phyloP scores from a whole-genome alignment of 2,329 filamentous ascomycete genomes.

The Fusarium sarcochroum region DNA sequence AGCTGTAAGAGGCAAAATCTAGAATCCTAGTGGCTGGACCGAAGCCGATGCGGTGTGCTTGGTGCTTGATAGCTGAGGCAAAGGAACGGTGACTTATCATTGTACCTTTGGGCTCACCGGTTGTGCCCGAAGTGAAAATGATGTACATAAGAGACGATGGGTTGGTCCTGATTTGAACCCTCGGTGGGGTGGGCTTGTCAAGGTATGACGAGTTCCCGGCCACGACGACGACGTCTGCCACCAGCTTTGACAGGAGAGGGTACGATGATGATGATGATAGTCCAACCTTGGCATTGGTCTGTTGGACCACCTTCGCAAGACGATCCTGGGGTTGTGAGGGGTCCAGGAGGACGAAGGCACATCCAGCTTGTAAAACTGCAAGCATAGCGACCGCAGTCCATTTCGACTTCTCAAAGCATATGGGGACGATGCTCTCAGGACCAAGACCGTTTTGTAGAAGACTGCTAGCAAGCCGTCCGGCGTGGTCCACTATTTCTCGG shows the following conservation, averaged over 20 bases:
- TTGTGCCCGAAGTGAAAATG: constrained; percentile 71
- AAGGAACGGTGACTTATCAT: constrained; percentile 46
- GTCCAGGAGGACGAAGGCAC: constrained; percentile 2
- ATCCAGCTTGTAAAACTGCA: not conserved
- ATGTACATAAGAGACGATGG: constrained; percentile 48
- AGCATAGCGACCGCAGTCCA: constrained; percentile 3
- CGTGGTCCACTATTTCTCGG: not conserved
- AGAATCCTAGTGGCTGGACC: not conserved
- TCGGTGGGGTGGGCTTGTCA: not conserved
- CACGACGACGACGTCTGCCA: not conserved
- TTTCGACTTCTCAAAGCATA: constrained; percentile 9
- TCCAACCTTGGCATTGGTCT: not conserved
- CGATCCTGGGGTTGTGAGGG: constrained; percentile 1
- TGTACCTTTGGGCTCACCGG: constrained; percentile 68
- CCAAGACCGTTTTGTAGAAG: not conserved
- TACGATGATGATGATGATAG: not conserved
- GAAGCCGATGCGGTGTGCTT: constrained; percentile 2
- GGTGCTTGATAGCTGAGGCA: constrained; percentile 10
- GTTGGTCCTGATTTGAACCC: not conserved
- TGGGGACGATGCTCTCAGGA: constrained; percentile 37
- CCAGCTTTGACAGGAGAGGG: not conserved
- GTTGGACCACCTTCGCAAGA: not conserved
- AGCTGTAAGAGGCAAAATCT: constrained; percentile 55
- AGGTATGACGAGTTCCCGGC: not conserved
- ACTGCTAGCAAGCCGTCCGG: not conserved